A percentile compares a stretch with the other conserved stretches of the same genome.
phyloP scores from a whole-genome alignment of 176 grass and related monocot species.

The Cenchrus purpureus region DNA sequence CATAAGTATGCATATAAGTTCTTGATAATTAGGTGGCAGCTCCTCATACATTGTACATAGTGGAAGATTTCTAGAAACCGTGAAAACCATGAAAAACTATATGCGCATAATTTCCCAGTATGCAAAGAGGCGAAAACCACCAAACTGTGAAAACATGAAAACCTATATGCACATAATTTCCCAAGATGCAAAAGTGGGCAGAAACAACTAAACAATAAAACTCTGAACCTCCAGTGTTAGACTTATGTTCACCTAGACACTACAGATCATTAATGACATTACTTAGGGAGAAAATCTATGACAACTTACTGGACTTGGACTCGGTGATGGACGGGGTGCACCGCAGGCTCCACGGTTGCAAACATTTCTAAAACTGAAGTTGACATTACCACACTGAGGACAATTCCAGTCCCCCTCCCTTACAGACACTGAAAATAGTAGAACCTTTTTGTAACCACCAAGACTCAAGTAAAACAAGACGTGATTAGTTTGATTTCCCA shows the following conservation, averaged over 20 bases:
- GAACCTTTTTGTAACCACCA: constrained; percentile 45
- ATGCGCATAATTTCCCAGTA: background rate
- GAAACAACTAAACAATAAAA: constrained; percentile 2
- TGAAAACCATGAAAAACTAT: background rate
- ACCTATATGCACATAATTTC: background rate
- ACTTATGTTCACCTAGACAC: constrained; percentile 31
- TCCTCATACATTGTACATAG: constrained; percentile 11
- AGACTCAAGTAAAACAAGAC: constrained; percentile 40
- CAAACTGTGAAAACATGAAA: background rate
- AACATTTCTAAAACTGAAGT: constrained; percentile 98
- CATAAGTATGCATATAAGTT: constrained; percentile 5
- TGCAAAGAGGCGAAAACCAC: background rate
- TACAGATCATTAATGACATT: constrained; percentile 53
- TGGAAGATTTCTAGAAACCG: background rate
- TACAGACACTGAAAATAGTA: constrained; percentile 72
- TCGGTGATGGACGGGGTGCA: constrained; percentile 77
- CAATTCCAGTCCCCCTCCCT: constrained; percentile 98
- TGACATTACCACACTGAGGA: constrained; percentile 92
- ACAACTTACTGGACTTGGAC: constrained; percentile 86
- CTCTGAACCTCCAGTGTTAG: background rate
- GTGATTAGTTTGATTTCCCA: constrained; percentile 22
- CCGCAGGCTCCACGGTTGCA: constrained; percentile 93
- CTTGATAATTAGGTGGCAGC: background rate
- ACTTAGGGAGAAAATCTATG: constrained; percentile 52
- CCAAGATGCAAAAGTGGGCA: background rate